Conservation (phyloP, 805 yeast genomes). For the Saccharomycodes ludwigii region DNA sequence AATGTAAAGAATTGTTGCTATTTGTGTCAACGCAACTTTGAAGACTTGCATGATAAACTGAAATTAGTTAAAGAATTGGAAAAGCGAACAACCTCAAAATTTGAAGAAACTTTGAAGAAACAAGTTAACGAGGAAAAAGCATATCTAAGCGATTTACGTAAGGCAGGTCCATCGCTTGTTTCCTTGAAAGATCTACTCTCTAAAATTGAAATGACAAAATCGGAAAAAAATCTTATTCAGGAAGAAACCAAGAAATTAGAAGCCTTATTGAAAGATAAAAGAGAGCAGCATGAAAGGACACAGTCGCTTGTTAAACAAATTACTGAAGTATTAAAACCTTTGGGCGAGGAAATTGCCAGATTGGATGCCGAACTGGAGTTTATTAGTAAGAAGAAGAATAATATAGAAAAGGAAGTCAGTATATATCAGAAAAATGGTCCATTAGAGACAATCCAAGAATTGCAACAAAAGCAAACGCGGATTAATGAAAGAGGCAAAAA, state of each 20-base stretch:
- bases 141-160: conserved; percentile 16
- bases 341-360: too few relatives aligned
- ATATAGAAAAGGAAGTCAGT: conserved; percentile 6
- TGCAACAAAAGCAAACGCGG: conserved; percentile 13
- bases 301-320: too few relatives aligned
- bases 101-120: conserved; percentile 22
- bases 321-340: too few relatives aligned
- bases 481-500: conserved; percentile 13
- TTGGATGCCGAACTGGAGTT: conserved; percentile 8
- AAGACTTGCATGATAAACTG: conserved; percentile 20
- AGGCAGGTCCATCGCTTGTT: too few relatives aligned
- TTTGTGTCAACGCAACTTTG: conserved; percentile 60
- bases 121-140: conserved; percentile 24
- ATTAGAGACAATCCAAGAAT: conserved; percentile 18
- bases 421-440: conserved; percentile 10
- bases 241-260: too few relatives aligned
- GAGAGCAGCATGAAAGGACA: too few relatives aligned
- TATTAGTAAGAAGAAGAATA: conserved; percentile 2
- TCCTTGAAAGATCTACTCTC: too few relatives aligned
- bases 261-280: too few relatives aligned
- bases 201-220: too few relatives aligned
- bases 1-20: conserved; percentile 48
- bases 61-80: conserved; percentile 19
- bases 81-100: conserved; percentile 20
- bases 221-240: conserved; percentile 15